These are phyloP conservation scores for Talaromyces sp. DNA, from an alignment of 2,329 filamentous ascomycete species.

Conservation along the genomic window DNA sequence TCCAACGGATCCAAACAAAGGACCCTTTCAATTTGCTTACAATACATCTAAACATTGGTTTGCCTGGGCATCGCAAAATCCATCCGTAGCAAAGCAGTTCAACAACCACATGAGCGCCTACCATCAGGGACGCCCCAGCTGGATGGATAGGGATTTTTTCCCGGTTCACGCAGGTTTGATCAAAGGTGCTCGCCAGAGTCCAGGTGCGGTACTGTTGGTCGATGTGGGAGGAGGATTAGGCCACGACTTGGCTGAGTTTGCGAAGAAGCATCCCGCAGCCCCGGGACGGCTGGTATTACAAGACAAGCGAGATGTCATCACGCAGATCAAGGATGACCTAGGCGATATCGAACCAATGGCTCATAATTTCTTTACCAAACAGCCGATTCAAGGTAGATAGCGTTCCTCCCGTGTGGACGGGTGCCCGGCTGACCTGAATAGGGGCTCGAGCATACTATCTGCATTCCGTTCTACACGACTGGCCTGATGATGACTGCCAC, in stretches of 20 bases:
- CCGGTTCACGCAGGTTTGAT: not conserved
- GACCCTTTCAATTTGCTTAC: constrained; percentile 2
- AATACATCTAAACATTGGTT: not conserved
- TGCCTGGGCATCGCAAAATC: not conserved
- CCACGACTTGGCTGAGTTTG: not conserved
- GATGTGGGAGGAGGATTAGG: not conserved
- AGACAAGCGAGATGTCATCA: not conserved
- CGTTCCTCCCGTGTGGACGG: not conserved
- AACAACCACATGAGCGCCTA: constrained; percentile 6
- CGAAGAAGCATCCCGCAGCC: not conserved
- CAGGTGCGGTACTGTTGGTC: not conserved
- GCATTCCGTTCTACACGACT: constrained; percentile 24
- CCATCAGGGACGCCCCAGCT: constrained; percentile 4
- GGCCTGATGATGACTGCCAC: constrained; percentile 19
- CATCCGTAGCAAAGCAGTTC: constrained; percentile 5
- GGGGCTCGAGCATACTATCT: constrained; percentile 20
- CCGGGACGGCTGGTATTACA: not conserved
- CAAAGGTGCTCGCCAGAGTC: not conserved
- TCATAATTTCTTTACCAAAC: not conserved
- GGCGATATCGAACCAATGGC: constrained; percentile 23
- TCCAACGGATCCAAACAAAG: not conserved
- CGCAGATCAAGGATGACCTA: constrained; percentile 18
- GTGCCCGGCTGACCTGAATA: not conserved
- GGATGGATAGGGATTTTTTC: constrained; percentile 5
- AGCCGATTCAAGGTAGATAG: constrained; percentile 2